Evolutionary conservation across 2,329 filamentous ascomycete species (phyloP), one percentile per base, ranked within the genome.

Genomic region (Drechslerella coelobrocha): DNA sequence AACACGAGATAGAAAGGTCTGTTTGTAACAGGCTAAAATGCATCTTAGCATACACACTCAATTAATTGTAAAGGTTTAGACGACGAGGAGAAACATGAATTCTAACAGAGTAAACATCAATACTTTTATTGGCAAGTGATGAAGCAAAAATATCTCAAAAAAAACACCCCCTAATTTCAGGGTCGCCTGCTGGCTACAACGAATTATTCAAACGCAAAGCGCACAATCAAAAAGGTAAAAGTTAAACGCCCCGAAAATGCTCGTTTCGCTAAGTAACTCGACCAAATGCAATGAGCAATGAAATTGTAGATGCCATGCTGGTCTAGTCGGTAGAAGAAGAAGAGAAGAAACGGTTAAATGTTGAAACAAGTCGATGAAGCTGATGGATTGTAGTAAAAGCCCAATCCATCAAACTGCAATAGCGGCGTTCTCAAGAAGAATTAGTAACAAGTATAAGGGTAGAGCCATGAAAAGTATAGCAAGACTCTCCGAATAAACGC

Each of bases 271-370:
- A 19, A 43, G 45, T 3, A 24, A 56, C 62, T 56, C 62, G 34
- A 61, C 63, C 31, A 47, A 61, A 53, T 23, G 31, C 43, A 56
- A 57, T 41, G 55, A 61, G 55, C 27, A 27, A 55, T 23, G 61
- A 5, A 29, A 29, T 66, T 27, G 10, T 60, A 29, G 54, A 48
- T 54, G 34, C 54, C 9, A 43, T 55, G 60, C 39, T 14, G 47
- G 31, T 39, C 10, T 51, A 43, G 48, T 51, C 24, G 47, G 19
- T 10, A 34, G 39, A 68, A 29, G 23, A 41, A 34, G 5, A 27
- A 12, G 26, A 41, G 39, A 47, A 31, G 23, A 51, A 41, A 60
- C 6, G 12, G n/a, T 26, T 21, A 37, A 39, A 34, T 7, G 29
- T 12, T 6, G 29, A 39, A n/a, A 39, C n/a, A n/a, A n/a, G n/a